A percentile compares a stretch with the other conserved stretches of the same genome.
These are phyloP conservation scores for Globisporangium canariense DNA, from an alignment of 352 stramenopile species.

Conservation along the genomic window DNA sequence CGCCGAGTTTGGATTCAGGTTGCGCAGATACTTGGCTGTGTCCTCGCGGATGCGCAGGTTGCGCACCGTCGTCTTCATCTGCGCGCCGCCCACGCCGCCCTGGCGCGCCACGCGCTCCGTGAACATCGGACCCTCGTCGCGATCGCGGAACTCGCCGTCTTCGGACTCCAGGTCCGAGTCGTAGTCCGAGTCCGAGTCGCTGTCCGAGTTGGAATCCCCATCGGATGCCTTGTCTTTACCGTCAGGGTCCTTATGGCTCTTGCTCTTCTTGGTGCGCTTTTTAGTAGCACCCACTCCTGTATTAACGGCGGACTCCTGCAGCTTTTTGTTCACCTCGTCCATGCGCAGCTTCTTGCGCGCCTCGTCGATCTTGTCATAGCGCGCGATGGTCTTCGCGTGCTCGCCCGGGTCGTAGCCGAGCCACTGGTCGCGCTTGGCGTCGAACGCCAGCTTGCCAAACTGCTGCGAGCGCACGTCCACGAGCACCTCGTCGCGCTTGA, in stretches of 20 bases:
- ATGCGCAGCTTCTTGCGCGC: slow-evolving; percentile 77
- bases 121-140: slow-evolving; percentile 92
- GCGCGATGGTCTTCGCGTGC: slow-evolving; percentile 69
- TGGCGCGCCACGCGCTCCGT: slow-evolving; percentile 93
- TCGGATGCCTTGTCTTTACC: slow-evolving; percentile 18
- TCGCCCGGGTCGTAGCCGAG: slow-evolving; percentile 91
- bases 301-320: slow-evolving; percentile 29
- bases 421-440: slow-evolving; percentile 97
- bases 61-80: slow-evolving; percentile 97
- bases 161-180: slow-evolving; percentile 88
- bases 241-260: slow-evolving; percentile 22
- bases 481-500: slow-evolving; percentile 81
- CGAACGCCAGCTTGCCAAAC: slow-evolving; percentile 95
- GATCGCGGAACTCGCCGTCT: slow-evolving; percentile 90
- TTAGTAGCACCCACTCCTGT: slow-evolving; percentile 20
- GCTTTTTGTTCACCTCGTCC: slow-evolving; percentile 74
- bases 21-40: slow-evolving; percentile 98
- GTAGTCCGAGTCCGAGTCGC: slow-evolving; percentile 89
- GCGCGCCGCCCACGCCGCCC: slow-evolving; percentile 94
- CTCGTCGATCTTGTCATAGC: slow-evolving; percentile 82
- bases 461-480: slow-evolving; percentile 85
- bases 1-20: slow-evolving; percentile 97
- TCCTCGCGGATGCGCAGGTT: slow-evolving; percentile 99
- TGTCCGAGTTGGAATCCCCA: slow-evolving; percentile 31
- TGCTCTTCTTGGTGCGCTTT: slow-evolving; percentile 24